Conservation (phyloP, 805 yeast species). For the Hanseniaspora hatyaiensis region DNA sequence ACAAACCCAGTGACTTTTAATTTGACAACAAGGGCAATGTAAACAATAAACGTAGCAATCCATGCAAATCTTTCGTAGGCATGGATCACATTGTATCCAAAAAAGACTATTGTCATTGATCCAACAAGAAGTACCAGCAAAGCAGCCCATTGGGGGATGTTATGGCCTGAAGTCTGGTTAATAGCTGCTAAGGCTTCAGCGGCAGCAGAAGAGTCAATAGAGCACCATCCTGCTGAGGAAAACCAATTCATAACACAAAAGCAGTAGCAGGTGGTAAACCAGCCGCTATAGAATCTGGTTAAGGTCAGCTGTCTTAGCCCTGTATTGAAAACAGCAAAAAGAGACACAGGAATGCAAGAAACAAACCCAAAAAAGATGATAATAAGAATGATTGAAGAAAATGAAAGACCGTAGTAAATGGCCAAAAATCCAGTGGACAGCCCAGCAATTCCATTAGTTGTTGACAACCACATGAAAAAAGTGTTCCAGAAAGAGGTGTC, state of each 20-base stretch:
- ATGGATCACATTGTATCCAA: slow-evolving; percentile 78
- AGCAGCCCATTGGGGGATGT: slow-evolving; percentile 83
- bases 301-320: slow-evolving; percentile 83
- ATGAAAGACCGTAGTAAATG: slow-evolving; percentile 51
- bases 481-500: slow-evolving; percentile 26
- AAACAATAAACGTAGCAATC: slow-evolving; percentile 66
- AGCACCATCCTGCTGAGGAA: slow-evolving; percentile 92
- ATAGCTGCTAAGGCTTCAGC: slow-evolving; percentile 74
- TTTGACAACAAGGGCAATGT: slow-evolving; percentile 68
- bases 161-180: slow-evolving; percentile 35
- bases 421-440: slow-evolving; percentile 65
- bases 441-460: slow-evolving; percentile 77
- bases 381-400: slow-evolving; percentile 56
- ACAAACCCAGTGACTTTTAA: slow-evolving; percentile 42
- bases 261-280: slow-evolving; percentile 52
- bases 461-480: slow-evolving; percentile 81
- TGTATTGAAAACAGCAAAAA: slow-evolving; percentile 71
- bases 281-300: slow-evolving; percentile 68
- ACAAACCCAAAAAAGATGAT: slow-evolving; percentile 63
- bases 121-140: slow-evolving; percentile 57
- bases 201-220: slow-evolving; percentile 79
- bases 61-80: slow-evolving; percentile 73
- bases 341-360: slow-evolving; percentile 72
- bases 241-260: slow-evolving; percentile 66
- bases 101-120: slow-evolving; percentile 65